Evolutionary conservation across 1,284 basidiomycete species (phyloP).

Genomic region (Leccinum pachyderme): DNA sequence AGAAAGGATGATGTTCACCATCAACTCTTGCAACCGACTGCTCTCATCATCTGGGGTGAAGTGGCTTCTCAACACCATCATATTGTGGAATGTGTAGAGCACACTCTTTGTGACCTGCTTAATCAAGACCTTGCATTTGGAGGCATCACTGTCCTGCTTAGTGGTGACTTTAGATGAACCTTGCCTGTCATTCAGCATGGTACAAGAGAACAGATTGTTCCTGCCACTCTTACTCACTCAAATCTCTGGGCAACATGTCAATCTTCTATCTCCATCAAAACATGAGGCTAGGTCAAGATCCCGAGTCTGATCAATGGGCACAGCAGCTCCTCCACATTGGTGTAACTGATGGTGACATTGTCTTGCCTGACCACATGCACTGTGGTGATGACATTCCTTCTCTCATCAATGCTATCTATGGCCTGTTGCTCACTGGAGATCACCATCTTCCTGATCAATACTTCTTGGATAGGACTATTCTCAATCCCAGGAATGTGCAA

Average conservation of each 20-base stretch:
- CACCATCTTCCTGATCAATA: not conserved
- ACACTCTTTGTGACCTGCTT: slow-evolving; percentile 29
- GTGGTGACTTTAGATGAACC: no score
- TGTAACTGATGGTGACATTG: no score
- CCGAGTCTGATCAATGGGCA: slow-evolving; percentile 17
- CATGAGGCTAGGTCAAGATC: no score
- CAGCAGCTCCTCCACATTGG: no score
- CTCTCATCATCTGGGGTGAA: slow-evolving; percentile 23
- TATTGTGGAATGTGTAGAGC: slow-evolving; percentile 36
- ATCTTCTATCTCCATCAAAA: no score
- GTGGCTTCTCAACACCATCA: slow-evolving; percentile 34
- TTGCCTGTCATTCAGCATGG: no score
- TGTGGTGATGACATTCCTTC: slow-evolving; percentile 6
- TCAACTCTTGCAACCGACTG: not conserved
- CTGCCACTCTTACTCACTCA: no score
- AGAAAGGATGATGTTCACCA: slow-evolving; percentile 19
- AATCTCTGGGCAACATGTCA: no score
- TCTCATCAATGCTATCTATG: slow-evolving; percentile 23
- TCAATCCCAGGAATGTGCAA: slow-evolving; percentile 1
- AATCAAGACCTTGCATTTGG: not conserved
- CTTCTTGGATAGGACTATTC: no score
- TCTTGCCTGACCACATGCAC: no score
- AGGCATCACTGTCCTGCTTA: no score
- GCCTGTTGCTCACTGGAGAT: not conserved
- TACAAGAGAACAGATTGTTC: no score